These are phyloP conservation scores for Talaromyces sp. DNA, from an alignment of 2,329 filamentous ascomycete genomes.

Conservation along the genomic window DNA sequence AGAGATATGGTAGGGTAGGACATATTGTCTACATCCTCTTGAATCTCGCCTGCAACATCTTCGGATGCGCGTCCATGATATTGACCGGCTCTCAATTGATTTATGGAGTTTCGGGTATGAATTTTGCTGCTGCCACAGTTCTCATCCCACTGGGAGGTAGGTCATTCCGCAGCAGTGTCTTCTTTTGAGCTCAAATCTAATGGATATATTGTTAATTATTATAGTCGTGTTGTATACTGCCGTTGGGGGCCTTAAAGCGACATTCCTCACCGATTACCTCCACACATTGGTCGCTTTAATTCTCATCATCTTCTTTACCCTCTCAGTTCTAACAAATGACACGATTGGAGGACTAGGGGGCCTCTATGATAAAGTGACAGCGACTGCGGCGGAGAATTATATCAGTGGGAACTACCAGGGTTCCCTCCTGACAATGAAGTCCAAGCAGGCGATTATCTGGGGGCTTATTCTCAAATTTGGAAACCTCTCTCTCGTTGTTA, in stretches of 20 bases:
- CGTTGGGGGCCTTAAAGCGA: constrained; percentile 47
- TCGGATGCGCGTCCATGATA: constrained; percentile 45
- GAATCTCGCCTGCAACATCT: constrained; percentile 15
- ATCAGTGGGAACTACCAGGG: constrained; percentile 46
- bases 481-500: constrained; percentile 47
- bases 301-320: constrained; percentile 46
- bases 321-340: constrained; percentile 41
- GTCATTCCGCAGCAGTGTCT: constrained; percentile 2
- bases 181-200: background rate
- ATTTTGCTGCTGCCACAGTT: constrained; percentile 44
- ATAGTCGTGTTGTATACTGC: constrained; percentile 46
- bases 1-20: constrained; percentile 42
- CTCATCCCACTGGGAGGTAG: constrained; percentile 44
- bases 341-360: constrained; percentile 40
- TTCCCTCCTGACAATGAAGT: constrained; percentile 48
- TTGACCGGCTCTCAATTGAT: constrained; percentile 43
- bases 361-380: constrained; percentile 45
- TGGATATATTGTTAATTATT: background rate
- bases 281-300: constrained; percentile 47
- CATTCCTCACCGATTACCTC: constrained; percentile 47
- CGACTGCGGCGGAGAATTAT: constrained; percentile 37
- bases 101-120: constrained; percentile 45
- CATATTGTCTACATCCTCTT: constrained; percentile 19
- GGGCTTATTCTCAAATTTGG: constrained; percentile 47
- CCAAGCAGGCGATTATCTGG: constrained; percentile 40